Conservation (phyloP, 805 yeast species). For the Clavispora phyllophila region DNA sequence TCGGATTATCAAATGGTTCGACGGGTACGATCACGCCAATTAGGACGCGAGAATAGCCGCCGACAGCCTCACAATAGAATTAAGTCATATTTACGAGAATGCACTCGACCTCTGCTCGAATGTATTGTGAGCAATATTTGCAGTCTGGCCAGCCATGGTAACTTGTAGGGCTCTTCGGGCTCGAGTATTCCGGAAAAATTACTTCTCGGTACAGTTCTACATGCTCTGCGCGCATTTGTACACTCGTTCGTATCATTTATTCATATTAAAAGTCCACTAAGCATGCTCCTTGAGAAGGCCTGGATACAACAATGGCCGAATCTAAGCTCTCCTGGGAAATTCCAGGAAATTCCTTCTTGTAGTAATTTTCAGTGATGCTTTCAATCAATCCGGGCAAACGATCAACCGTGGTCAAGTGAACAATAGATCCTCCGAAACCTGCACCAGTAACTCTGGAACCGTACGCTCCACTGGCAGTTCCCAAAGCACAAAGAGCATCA, state of each 20-base stretch:
- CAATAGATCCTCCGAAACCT: slow-evolving; percentile 73
- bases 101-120: no score
- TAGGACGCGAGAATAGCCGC: no score
- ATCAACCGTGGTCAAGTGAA: slow-evolving; percentile 51
- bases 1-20: no score
- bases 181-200: no score
- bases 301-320: slow-evolving; percentile 50
- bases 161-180: no score
- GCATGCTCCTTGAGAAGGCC: slow-evolving; percentile 53
- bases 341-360: slow-evolving; percentile 43
- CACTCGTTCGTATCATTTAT: not conserved
- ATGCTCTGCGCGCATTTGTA: no score
- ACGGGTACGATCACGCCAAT: no score
- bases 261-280: slow-evolving; percentile 6
- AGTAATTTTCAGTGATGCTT: slow-evolving; percentile 49
- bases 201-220: no score
- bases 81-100: no score
- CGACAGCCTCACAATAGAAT: no score
- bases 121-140: no score
- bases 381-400: slow-evolving; percentile 30
- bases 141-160: no score
- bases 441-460: slow-evolving; percentile 79
- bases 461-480: slow-evolving; percentile 48
- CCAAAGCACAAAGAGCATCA: slow-evolving; percentile 50
- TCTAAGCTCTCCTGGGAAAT: slow-evolving; percentile 41